Evolutionary conservation across 129 eudicot genomes (phyloP).

Genomic region (Pseudognaphalium luteoalbum): DNA sequence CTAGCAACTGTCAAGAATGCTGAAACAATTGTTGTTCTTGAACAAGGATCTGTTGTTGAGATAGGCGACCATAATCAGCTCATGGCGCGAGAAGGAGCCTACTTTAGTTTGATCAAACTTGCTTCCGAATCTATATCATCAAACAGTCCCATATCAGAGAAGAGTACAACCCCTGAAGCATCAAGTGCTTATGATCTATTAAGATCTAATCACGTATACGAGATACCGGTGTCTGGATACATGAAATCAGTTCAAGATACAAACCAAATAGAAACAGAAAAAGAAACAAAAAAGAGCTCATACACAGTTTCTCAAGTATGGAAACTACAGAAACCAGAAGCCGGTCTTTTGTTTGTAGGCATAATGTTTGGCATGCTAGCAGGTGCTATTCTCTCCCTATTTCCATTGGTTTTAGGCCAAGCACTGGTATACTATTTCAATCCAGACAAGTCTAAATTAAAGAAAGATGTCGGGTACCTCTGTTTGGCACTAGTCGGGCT

Average conservation of each 20-base stretch:
- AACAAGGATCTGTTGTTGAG: slow-evolving; percentile 69
- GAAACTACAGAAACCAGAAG: slow-evolving; percentile 65
- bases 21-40: slow-evolving; percentile 60
- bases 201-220: slow-evolving; percentile 39
- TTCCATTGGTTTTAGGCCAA: slow-evolving; percentile 66
- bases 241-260: slow-evolving; percentile 45
- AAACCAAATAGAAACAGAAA: slow-evolving; percentile 35
- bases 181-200: slow-evolving; percentile 36
- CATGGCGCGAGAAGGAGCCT: slow-evolving; percentile 70
- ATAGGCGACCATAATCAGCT: slow-evolving; percentile 69
- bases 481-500: slow-evolving; percentile 68
- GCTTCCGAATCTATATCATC: slow-evolving; percentile 61
- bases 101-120: slow-evolving; percentile 58
- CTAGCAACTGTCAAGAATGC: slow-evolving; percentile 79
- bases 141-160: slow-evolving; percentile 23
- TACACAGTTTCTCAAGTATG: slow-evolving; percentile 53
- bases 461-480: slow-evolving; percentile 56
- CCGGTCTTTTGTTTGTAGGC: slow-evolving; percentile 45
- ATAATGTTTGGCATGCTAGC: slow-evolving; percentile 56
- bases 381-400: slow-evolving; percentile 76
- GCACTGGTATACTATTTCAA: slow-evolving; percentile 65
- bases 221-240: slow-evolving; percentile 49
- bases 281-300: slow-evolving; percentile 22
- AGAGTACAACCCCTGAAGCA: slow-evolving; percentile 20
- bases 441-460: slow-evolving; percentile 38